Evolutionary conservation across 208 protist species (phyloP).

Genomic region (Crithidia sp.): DNA sequence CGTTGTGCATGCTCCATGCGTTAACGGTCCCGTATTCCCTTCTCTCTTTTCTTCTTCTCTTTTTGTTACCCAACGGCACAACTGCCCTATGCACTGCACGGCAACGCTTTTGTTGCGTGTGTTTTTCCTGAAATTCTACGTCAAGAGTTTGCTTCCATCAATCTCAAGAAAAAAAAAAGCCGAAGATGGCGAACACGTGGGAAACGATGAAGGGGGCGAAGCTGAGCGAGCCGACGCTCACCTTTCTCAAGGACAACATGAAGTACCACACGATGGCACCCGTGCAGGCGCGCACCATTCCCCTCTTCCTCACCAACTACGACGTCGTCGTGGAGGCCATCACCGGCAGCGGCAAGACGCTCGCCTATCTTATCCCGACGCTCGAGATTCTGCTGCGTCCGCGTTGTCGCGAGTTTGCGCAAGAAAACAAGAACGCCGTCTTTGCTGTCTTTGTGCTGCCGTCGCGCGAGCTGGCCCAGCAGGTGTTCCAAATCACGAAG

Average conservation of each 20-base stretch:
- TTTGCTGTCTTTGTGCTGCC: conserved; percentile 91
- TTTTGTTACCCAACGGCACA: too few species aligned
- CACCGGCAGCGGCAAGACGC: conserved; percentile 94
- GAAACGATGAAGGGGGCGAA: conserved; percentile 81
- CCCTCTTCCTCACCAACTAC: conserved; percentile 89
- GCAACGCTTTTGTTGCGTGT: neutral
- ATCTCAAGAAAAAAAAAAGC: neutral
- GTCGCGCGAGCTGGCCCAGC: conserved; percentile 95
- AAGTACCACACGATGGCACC: conserved; percentile 90
- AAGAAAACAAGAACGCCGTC: conserved; percentile 71
- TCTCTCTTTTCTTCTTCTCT: neutral
- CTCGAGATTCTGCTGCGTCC: conserved; percentile 87
- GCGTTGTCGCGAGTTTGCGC: conserved; percentile 52
- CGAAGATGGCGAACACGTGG: conserved; percentile 56
- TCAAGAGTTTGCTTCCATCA: neutral
- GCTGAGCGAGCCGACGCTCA: conserved; percentile 60
- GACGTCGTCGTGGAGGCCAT: conserved; percentile 94
- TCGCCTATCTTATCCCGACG: conserved; percentile 93
- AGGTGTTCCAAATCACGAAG: conserved; percentile 86
- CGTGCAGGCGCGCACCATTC: conserved; percentile 92
- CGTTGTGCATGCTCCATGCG: too few species aligned
- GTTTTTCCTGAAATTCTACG: neutral
- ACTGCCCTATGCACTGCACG: too few species aligned
- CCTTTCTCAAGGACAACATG: conserved; percentile 70
- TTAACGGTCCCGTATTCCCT: too few species aligned